Evolutionary conservation across 1,284 basidiomycete genomes (phyloP), one percentile per base, ranked within the genome.

Genomic region (Apiotrichum sp.): DNA sequence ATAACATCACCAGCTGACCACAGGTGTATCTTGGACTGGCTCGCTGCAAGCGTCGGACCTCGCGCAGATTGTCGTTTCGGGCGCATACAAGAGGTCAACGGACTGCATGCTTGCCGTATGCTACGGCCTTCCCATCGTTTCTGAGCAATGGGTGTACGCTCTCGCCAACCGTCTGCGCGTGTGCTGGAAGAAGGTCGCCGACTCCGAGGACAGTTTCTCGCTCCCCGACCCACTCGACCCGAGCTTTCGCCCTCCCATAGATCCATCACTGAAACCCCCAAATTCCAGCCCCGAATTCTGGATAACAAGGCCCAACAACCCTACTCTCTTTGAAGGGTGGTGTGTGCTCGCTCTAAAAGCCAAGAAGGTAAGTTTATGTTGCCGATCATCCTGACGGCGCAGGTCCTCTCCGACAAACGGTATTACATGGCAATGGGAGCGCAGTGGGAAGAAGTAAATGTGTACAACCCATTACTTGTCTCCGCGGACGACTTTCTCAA

Each of bases 161-260:
- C 57, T 74, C 10, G 29, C 55, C 11, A 34, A 38, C 9, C 57
- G 62, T 1, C 50, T 69, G 13, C 52, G 46, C 6, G 53, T 54
- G 2, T 67, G 70, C 59, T 73, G 71, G 72, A 70, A 70, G 46
- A 59, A 63, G 42, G 62, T 61, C 32, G 70, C 68, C 6, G 71
- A 72, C 57, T 61, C 57, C 8, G 52, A 69, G 51, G 69, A 72
- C 50, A 69, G 65, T 45, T 73, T 73, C 48, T 14, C 14, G 1
- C 16, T 73, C n/a, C 72, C 72, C 11, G 57, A 66, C 33, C 48
- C 47, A 3, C 52, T 54, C 7, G 53, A 54, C 16, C 47, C 51
- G n/a, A 52, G 56, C 2, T 71, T 56, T 48, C 55, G 58, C 36
- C 71, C 71, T 2, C 41, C 47, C 10, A 16, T 66, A 7, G 66